A percentile compares a stretch with the other conserved stretches of the same genome.
Conservation (phyloP, 495 filamentous ascomycete species). For the Tuber indicum region DNA sequence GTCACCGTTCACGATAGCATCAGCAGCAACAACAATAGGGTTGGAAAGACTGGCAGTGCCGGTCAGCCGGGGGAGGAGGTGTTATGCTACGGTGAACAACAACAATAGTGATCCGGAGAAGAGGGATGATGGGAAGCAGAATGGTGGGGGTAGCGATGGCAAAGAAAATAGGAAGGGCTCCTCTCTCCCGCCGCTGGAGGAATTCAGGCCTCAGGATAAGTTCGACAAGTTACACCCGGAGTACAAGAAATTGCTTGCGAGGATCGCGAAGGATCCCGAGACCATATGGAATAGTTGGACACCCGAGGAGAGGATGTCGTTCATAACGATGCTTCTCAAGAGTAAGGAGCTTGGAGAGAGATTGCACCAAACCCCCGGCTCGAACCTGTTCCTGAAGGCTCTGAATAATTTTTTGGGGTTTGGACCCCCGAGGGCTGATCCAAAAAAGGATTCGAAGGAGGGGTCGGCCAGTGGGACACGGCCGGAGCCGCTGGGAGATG, state of each 20-base stretch:
- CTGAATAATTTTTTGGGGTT: constrained; percentile 25
- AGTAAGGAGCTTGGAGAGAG: constrained; percentile 15
- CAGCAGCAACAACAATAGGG: not conserved
- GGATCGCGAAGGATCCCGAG: constrained; percentile 21
- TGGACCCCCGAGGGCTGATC: constrained; percentile 36
- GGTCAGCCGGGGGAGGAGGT: constrained; percentile 6
- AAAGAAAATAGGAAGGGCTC: not conserved
- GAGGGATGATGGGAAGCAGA: not conserved
- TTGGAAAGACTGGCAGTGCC: not conserved
- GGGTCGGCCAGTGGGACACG: constrained; percentile 37
- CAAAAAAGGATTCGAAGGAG: constrained; percentile 41
- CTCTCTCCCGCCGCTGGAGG: constrained; percentile 21
- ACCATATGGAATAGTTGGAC: constrained; percentile 28
- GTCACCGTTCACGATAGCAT: constrained; percentile 11
- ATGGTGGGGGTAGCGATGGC: not conserved
- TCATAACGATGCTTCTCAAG: constrained; percentile 25
- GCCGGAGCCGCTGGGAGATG: constrained; percentile 8
- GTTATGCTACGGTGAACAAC: constrained; percentile 18
- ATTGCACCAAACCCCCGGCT: constrained; percentile 16
- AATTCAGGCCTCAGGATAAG: constrained; percentile 28
- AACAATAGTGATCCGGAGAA: constrained; percentile 9
- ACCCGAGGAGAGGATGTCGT: constrained; percentile 17
- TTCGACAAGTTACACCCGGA: constrained; percentile 31
- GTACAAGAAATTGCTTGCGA: constrained; percentile 18
- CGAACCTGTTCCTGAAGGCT: constrained; percentile 19